phyloP scores from a whole-genome alignment of 108 stramenopile genomes.

The Schizochytrium sp. region DNA sequence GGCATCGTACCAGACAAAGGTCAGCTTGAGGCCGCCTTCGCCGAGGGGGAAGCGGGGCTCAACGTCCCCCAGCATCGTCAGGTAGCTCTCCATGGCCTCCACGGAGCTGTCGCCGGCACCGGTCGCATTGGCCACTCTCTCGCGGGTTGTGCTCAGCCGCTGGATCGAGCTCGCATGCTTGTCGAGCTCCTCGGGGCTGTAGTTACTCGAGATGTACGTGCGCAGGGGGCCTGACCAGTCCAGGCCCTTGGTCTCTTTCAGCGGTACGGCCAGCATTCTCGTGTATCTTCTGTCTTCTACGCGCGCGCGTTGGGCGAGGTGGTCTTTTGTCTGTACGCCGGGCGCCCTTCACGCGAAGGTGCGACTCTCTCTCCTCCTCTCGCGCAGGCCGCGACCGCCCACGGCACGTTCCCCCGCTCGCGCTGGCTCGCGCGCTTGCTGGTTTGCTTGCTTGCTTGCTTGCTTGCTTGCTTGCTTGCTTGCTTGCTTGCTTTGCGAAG shows the following conservation, averaged over 20 bases:
- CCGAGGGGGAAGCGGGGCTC: slow-evolving; percentile 12
- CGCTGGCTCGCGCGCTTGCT: no score
- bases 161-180: not conserved
- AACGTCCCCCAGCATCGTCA: not conserved
- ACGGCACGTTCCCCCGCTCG: no score
- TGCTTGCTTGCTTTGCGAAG: no score
- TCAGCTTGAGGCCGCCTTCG: slow-evolving; percentile 10
- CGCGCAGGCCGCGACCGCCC: no score
- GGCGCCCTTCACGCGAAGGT: no score
- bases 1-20: slow-evolving; percentile 3
- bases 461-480: no score
- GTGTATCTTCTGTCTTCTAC: no score
- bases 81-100: slow-evolving; percentile 11
- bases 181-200: slow-evolving; percentile 8
- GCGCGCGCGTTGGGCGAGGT: no score
- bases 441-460: no score
- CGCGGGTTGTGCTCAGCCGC: slow-evolving; percentile 4
- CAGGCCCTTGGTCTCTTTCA: slow-evolving; percentile 3
- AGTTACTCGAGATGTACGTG: not conserved
- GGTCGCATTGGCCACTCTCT: not conserved
- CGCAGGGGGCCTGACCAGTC: slow-evolving; percentile 14
- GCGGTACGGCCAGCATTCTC: not conserved
- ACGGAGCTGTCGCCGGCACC: not conserved
- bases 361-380: no score
- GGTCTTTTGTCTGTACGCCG: no score